Conservation (phyloP, 768 basidiomycete species). For the Rhodotorula kratochvilovae region DNA sequence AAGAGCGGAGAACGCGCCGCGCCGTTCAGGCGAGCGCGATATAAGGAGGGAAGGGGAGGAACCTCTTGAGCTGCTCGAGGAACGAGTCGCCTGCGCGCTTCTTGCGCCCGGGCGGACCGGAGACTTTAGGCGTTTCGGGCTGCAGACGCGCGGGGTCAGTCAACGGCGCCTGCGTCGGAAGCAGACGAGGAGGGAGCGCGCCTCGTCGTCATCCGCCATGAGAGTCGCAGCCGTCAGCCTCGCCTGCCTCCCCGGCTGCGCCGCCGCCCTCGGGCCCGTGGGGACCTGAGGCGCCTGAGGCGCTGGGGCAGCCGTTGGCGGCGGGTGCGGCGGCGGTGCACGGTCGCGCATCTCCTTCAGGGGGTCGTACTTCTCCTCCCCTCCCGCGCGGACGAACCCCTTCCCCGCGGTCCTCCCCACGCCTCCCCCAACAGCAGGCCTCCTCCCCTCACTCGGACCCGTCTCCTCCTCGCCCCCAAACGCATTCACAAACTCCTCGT, state of each 20-base stretch:
- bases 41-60: slow-evolving; percentile 33
- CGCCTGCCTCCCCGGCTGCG: background rate
- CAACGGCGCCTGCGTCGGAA: background rate
- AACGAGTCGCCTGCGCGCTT: slow-evolving; percentile 95
- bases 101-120: slow-evolving; percentile 56
- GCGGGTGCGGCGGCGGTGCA: background rate
- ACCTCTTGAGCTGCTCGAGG: slow-evolving; percentile 94
- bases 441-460: slow-evolving; percentile 52
- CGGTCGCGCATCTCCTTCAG: slow-evolving; percentile 11
- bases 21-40: background rate
- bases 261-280: background rate
- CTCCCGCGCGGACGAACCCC: slow-evolving; percentile 62
- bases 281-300: too few relatives aligned
- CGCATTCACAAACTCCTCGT: slow-evolving; percentile 67
- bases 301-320: slow-evolving; percentile 42
- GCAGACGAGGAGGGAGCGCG: slow-evolving; percentile 3
- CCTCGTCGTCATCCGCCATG: slow-evolving; percentile 25
- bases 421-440: background rate
- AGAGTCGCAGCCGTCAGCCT: slow-evolving; percentile 21
- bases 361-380: slow-evolving; percentile 55
- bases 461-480: slow-evolving; percentile 68
- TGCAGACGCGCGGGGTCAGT: background rate
- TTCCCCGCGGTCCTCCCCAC: slow-evolving; percentile 8
- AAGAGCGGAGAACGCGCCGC: background rate
- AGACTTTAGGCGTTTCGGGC: background rate